Percentiles rank a stretch among this genome's conserved stretches.
Conservation (phyloP, 768 basidiomycete species). For the Sporobolomyces roseus region DNA sequence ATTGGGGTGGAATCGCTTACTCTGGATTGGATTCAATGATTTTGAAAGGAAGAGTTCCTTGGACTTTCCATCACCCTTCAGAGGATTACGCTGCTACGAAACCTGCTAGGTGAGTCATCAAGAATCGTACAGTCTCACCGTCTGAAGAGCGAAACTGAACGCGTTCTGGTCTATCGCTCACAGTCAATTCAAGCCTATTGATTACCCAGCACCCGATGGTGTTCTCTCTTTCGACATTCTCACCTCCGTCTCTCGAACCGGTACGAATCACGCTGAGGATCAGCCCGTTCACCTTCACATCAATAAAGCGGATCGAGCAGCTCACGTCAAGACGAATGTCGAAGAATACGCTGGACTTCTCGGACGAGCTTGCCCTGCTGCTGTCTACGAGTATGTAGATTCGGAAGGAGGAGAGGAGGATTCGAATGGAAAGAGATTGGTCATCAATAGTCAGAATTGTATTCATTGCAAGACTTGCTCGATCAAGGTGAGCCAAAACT, state of each 20-base stretch:
- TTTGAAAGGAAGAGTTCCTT: constrained; percentile 77
- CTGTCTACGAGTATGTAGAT: constrained; percentile 92
- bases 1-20: constrained; percentile 82
- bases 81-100: constrained; percentile 67
- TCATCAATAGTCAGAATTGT: constrained; percentile 81
- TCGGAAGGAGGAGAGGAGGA: constrained; percentile 60
- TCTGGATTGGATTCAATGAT: constrained; percentile 83
- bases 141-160: neutral
- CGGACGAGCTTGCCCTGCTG: constrained; percentile 87
- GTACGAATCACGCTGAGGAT: constrained; percentile 95
- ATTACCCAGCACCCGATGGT: constrained; percentile 61
- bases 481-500: constrained; percentile 58
- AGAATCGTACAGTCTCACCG: neutral
- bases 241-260: constrained; percentile 82
- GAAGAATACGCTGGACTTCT: constrained; percentile 79
- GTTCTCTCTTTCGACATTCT: constrained; percentile 89
- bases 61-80: constrained; percentile 72
- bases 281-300: constrained; percentile 80
- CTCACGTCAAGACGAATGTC: constrained; percentile 72
- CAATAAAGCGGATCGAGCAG: constrained; percentile 50
- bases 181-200: constrained; percentile 39
- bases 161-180: neutral
- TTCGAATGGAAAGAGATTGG: constrained; percentile 69
- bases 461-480: constrained; percentile 70
- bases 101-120: constrained; percentile 54